Base-by-base conservation (phyloP, 208 protist species). In the Endotrypanum monterogeii region DNA sequence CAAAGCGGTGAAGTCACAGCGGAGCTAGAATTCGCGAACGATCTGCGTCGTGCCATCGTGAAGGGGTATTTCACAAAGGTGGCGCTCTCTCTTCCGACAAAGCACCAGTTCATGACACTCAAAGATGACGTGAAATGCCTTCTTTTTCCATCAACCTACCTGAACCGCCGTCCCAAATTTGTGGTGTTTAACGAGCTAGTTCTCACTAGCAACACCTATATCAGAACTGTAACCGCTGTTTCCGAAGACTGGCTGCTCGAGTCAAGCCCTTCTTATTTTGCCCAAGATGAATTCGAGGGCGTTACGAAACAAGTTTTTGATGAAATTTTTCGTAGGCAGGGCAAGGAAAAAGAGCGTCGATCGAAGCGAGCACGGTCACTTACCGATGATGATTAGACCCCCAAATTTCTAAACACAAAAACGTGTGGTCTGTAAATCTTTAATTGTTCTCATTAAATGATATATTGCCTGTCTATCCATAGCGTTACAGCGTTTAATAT, bases 101-200 rank as follows among this genome's bases (percentile, higher is more conserved):
- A 98, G 41, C 94, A 98, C 52, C 98, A 99, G 71, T 94, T 98
- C 62, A 96, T 98, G 44, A 96, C 91, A 0, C 78, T 99, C 20
- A 99, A 99, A 82, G 98, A 99, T 79, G 98, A 99, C 78, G 97
- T 99, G 0, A 94, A 93, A 71, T 91, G 89, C 68, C 73, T 94
- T 25, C 84, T 98, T 48, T 97, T 98, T 67, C 97, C 97, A 0
- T 88, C 90, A 0, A 98, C 94, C 2, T 95, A 85, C 62, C 89
- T 98, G 72, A 95, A 98, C 72, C 89, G 96, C 66, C 98, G 98
- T 66, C 98, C 98, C n/a, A 98, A 99, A 79, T 99, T 98, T 92
- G 92, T 98, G 9, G 79, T 99, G 2, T 99, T 99, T 82, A 97
- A 99, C 83, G 98, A 99, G 83, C 98, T 99, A 75, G 98, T 99